phyloP scores from a whole-genome alignment of 2,329 filamentous ascomycete genomes.

The Pseudohalonectria lignicola region DNA sequence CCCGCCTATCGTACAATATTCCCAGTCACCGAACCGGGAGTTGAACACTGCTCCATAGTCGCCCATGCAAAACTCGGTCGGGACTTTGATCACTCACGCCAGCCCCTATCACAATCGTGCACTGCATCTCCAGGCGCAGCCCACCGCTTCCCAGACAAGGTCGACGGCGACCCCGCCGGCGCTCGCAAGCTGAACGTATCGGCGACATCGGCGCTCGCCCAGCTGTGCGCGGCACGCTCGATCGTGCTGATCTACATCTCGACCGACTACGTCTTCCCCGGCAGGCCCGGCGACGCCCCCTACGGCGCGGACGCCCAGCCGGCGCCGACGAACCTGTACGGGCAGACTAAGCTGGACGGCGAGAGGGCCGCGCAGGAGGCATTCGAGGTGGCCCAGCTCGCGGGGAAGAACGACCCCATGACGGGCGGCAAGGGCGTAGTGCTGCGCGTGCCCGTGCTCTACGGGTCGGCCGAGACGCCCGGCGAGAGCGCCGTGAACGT shows the following conservation, averaged over 20 bases:
- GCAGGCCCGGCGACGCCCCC: conserved; percentile 67
- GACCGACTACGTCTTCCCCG: conserved; percentile 73
- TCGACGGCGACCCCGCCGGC: conserved; percentile 66
- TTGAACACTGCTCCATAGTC: too few relatives aligned
- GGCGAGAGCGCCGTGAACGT: conserved; percentile 76
- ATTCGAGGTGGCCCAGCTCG: conserved; percentile 14
- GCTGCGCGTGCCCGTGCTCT: conserved; percentile 73
- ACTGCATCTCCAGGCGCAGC: too few relatives aligned
- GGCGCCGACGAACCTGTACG: conserved; percentile 66
- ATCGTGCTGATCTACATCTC: conserved; percentile 67
- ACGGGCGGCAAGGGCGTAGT: conserved; percentile 58
- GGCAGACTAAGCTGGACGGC: conserved; percentile 49
- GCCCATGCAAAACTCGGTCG: too few relatives aligned
- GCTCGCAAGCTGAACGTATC: conserved; percentile 65
- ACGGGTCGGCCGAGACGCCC: conserved; percentile 60
- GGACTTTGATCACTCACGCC: too few relatives aligned
- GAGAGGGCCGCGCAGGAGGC: conserved; percentile 53
- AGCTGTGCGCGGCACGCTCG: conserved; percentile 48
- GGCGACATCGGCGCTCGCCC: conserved; percentile 56
- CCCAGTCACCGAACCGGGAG: too few relatives aligned
- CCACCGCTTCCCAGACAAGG: conserved; percentile 79
- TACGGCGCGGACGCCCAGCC: conserved; percentile 57
- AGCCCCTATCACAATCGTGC: too few relatives aligned
- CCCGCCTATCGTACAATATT: too few relatives aligned
- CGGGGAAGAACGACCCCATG: too few relatives aligned